Percentiles rank a stretch among this genome's conserved stretches.
phyloP scores from a whole-genome alignment of 257 asterid genomes.

The Solanum clarkiae region DNA sequence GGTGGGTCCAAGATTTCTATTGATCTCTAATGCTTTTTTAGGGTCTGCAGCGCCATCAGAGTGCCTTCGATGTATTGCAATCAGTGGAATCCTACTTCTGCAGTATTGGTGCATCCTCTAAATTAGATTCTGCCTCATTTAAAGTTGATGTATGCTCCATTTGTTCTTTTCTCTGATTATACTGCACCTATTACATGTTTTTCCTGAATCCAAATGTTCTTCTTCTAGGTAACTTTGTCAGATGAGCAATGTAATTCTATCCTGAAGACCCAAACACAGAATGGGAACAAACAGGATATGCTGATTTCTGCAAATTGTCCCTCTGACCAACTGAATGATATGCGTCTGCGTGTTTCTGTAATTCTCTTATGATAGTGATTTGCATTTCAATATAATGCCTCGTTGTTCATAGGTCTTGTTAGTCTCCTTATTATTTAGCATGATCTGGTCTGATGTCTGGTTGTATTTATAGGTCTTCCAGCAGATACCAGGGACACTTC shows the following conservation, averaged over 20 bases:
- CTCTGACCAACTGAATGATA: slow-evolving; percentile 18
- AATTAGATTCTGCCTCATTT: slow-evolving; percentile 43
- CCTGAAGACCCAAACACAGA: slow-evolving; percentile 20
- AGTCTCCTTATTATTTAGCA: neutral
- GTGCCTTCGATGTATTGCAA: slow-evolving; percentile 64
- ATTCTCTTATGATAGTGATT: neutral
- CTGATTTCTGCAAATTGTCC: slow-evolving; percentile 6
- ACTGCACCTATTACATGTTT: neutral
- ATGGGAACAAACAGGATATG: slow-evolving; percentile 1
- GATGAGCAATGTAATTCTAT: slow-evolving; percentile 36
- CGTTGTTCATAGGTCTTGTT: neutral
- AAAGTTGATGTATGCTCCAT: slow-evolving; percentile 42
- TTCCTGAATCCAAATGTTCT: neutral
- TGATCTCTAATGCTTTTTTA: slow-evolving; percentile 8
- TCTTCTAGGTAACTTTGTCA: neutral
- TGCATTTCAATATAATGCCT: neutral
- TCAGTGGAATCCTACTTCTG: slow-evolving; percentile 54
- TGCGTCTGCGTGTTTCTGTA: slow-evolving; percentile 60
- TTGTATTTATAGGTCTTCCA: slow-evolving; percentile 54
- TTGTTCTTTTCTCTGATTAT: neutral
- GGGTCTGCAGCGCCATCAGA: slow-evolving; percentile 69
- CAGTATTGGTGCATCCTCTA: slow-evolving; percentile 50
- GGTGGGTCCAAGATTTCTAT: neutral
- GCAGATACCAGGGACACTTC: slow-evolving; percentile 78
- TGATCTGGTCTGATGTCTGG: neutral